Evolutionary conservation across 495 filamentous ascomycete species (phyloP), one percentile per base, ranked within the genome.

Genomic region (Penicillium roqueforti): DNA sequence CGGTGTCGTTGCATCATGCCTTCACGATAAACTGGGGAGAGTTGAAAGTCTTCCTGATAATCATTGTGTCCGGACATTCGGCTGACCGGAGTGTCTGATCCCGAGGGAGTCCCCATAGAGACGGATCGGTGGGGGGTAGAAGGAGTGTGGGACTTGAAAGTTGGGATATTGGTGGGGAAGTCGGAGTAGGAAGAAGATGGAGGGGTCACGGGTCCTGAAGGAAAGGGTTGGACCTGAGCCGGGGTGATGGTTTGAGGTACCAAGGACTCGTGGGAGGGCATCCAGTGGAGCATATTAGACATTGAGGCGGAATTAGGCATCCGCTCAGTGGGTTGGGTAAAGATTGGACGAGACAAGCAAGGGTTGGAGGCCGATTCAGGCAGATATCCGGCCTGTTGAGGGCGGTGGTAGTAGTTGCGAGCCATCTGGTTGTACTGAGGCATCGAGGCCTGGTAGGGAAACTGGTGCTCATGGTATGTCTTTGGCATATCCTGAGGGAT

Each of bases 271-370:
- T 62, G 52, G 0, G 69, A 56, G 2, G 65, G 64, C 67, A 76
- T 74, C 71, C 72, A 77, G 1, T 63, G 64, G 14, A 71, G 54
- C 68, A 76, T 74, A 51, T 74, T 75, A 10, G 59, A 57, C 71
- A 76, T 75, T n/a, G 74, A 76, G 26, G 68, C 68, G 3, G 72
- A 75, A 25, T 68, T 70, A 2, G 73, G 59, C 3, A 77, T 45
- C 2, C 71, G 67, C 47, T 76, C 74, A 3, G 18, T 13, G 19
- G 64, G 59, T 32, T 75, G 72, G 42, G 66, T 69, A 55, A 77
- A 76, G 45, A 77, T 77, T 0, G 74, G 62, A n/a, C 71, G 65
- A 20, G 74, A 76, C 28, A 76, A 47, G 34, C 73, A 77, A 0
- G 72, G 72, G 23, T 76, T 76, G 31, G 74, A 71, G 7, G 65